A percentile compares a stretch with the other conserved stretches of the same genome.
phyloP scores from a whole-genome alignment of 306 rosid species.

The Cucurbita maxima region DNA sequence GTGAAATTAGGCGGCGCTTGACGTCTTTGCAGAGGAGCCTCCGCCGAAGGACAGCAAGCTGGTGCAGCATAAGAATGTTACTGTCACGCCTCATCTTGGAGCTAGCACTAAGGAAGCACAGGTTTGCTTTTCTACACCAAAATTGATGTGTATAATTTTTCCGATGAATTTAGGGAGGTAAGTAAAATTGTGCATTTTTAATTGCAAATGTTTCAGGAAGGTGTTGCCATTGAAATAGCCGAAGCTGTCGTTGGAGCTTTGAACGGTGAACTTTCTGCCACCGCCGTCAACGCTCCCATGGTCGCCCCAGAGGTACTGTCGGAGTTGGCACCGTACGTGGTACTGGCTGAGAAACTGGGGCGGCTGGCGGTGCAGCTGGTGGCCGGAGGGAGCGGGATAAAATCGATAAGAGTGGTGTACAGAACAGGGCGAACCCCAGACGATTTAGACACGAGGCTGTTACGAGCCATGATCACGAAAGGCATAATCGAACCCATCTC shows the following conservation, averaged over 20 bases:
- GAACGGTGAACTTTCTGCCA: slow-evolving; percentile 84
- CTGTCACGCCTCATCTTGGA: slow-evolving; percentile 82
- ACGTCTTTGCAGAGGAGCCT: slow-evolving; percentile 78
- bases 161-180: too few species aligned
- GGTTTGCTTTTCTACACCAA: slow-evolving; percentile 7
- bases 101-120: slow-evolving; percentile 99
- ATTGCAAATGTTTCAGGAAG: slow-evolving; percentile 36
- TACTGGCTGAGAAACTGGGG: slow-evolving; percentile 73
- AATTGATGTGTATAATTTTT: too few species aligned
- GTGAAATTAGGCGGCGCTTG: slow-evolving; percentile 68
- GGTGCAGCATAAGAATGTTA: slow-evolving; percentile 70
- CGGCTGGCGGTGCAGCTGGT: slow-evolving; percentile 64
- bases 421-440: slow-evolving; percentile 48
- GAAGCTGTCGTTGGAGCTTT: slow-evolving; percentile 92
- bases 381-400: slow-evolving; percentile 58
- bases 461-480: slow-evolving; percentile 83
- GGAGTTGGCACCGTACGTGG: slow-evolving; percentile 62
- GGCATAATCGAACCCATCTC: slow-evolving; percentile 83
- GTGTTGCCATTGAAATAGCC: slow-evolving; percentile 92
- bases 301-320: slow-evolving; percentile 78
- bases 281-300: slow-evolving; percentile 99
- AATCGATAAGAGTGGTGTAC: slow-evolving; percentile 45
- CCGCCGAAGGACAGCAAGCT: slow-evolving; percentile 66
- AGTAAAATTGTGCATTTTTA: too few species aligned
- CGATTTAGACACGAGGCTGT: slow-evolving; percentile 77